Evolutionary conservation across 768 basidiomycete genomes (phyloP).

Genomic region (Amanita subjunquillea): DNA sequence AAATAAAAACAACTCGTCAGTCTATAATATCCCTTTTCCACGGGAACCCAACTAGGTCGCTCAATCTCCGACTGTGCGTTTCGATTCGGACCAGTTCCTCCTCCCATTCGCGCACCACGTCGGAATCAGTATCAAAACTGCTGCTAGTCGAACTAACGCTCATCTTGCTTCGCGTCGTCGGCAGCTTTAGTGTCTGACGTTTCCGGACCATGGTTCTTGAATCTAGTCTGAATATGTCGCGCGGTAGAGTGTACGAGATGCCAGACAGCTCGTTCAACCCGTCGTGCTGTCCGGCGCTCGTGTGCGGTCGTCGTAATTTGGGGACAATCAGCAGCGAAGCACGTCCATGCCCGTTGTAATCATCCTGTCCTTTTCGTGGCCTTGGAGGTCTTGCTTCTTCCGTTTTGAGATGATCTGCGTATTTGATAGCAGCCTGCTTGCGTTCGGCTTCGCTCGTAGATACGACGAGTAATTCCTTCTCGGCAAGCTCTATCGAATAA

Average conservation of each 20-base stretch:
- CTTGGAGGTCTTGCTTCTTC: slow-evolving; percentile 33
- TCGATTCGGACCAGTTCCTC: slow-evolving; percentile 68
- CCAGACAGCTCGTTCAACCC: slow-evolving; percentile 18
- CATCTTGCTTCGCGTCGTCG: slow-evolving; percentile 20
- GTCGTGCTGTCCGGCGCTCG: slow-evolving; percentile 65
- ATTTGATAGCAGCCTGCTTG: slow-evolving; percentile 50
- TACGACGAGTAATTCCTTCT: slow-evolving; percentile 56
- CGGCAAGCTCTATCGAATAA: slow-evolving; percentile 60
- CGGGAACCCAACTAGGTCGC: slow-evolving; percentile 36
- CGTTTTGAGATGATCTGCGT: slow-evolving; percentile 25
- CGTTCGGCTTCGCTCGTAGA: slow-evolving; percentile 64
- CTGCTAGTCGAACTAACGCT: slow-evolving; percentile 18
- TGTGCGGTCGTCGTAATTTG: slow-evolving; percentile 50
- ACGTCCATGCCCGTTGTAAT: slow-evolving; percentile 12
- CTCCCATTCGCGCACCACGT: slow-evolving; percentile 62
- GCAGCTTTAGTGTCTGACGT: slow-evolving; percentile 8
- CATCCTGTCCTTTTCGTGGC: slow-evolving; percentile 22
- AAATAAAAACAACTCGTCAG: not conserved
- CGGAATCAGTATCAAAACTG: slow-evolving; percentile 20
- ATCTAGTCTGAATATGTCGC: slow-evolving; percentile 1
- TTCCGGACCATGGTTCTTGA: slow-evolving; percentile 1
- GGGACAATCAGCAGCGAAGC: slow-evolving; percentile 14
- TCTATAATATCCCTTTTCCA: slow-evolving; percentile 18
- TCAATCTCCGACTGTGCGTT: slow-evolving; percentile 41
- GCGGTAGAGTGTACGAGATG: slow-evolving; percentile 3